These are phyloP conservation scores for Amphibolis antarctica DNA, from an alignment of 106 monocot genomes.

Conservation along the genomic window DNA sequence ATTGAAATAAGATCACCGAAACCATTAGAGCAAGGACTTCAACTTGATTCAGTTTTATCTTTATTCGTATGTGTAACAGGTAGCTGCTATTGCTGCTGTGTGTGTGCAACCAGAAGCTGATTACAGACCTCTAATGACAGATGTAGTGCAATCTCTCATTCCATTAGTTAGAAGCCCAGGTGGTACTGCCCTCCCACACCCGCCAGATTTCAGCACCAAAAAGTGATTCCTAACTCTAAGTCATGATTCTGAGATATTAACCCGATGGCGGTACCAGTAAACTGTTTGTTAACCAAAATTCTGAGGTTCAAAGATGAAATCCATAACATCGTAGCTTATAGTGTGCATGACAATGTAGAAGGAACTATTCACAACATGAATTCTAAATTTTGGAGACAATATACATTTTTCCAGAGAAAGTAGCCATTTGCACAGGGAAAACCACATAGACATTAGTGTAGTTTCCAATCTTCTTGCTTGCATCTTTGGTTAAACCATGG, in stretches of 20 bases:
- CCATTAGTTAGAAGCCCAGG: slow-evolving; percentile 42
- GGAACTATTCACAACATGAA: no score
- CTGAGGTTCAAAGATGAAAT: no score
- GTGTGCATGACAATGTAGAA: no score
- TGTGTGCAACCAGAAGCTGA: slow-evolving; percentile 92
- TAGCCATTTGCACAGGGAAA: no score
- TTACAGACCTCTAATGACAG: slow-evolving; percentile 87
- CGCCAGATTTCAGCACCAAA: slow-evolving; percentile 21
- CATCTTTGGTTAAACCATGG: no score
- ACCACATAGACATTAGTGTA: no score
- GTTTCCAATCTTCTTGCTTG: no score
- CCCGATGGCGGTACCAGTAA: neutral
- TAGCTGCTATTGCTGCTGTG: slow-evolving; percentile 95
- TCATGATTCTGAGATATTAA: neutral
- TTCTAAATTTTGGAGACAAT: no score
- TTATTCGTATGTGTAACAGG: slow-evolving; percentile 20
- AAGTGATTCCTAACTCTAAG: neutral
- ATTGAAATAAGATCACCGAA: neutral
- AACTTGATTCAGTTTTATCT: slow-evolving; percentile 1
- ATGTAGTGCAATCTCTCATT: slow-evolving; percentile 86
- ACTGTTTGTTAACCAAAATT: neutral
- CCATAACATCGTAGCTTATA: no score
- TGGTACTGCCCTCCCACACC: slow-evolving; percentile 17
- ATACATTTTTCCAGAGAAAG: no score
- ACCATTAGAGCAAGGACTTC: neutral